Evolutionary conservation across 108 stramenopile genomes (phyloP).

Genomic region (Epithemia pelagica): DNA sequence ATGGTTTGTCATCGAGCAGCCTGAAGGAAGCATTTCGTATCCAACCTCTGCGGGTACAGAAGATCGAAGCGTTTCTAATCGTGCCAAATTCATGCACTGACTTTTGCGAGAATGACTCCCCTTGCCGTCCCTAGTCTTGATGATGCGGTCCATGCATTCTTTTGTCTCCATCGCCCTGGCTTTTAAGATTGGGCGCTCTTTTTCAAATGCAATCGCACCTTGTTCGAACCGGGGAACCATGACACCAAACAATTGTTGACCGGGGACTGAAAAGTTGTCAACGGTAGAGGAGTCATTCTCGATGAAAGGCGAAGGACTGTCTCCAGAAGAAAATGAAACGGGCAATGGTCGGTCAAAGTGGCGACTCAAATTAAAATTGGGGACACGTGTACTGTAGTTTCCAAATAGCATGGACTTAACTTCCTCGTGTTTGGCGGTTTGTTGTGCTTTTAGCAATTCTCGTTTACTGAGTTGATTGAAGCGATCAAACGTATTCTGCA

Average conservation of each 20-base stretch:
- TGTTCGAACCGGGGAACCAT: conserved; percentile 20
- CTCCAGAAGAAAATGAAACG: conserved; percentile 49
- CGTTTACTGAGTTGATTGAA: neutral
- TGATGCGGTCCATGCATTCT: neutral
- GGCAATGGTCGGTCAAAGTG: conserved; percentile 60
- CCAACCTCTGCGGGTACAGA: neutral
- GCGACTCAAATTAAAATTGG: conserved; percentile 64
- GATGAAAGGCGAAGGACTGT: conserved; percentile 52
- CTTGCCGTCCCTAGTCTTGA: neutral
- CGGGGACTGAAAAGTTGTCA: neutral
- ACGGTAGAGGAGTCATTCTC: conserved; percentile 45
- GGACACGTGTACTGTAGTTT: conserved; percentile 45
- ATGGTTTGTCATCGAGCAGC: neutral
- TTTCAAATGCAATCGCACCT: conserved; percentile 6
- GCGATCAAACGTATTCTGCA: conserved; percentile 5
- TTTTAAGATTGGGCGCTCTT: neutral
- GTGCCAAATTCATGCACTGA: neutral
- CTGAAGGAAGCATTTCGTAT: neutral
- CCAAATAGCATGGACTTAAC: conserved; percentile 80
- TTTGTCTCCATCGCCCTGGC: neutral
- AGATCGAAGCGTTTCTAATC: neutral
- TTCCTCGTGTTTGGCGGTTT: conserved; percentile 45
- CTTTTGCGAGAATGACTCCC: neutral
- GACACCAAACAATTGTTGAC: conserved; percentile 18
- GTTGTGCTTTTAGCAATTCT: conserved; percentile 7